Evolutionary conservation across 192 early-diverging fungal genomes (phyloP).

Genomic region (Physocladia obscura): DNA sequence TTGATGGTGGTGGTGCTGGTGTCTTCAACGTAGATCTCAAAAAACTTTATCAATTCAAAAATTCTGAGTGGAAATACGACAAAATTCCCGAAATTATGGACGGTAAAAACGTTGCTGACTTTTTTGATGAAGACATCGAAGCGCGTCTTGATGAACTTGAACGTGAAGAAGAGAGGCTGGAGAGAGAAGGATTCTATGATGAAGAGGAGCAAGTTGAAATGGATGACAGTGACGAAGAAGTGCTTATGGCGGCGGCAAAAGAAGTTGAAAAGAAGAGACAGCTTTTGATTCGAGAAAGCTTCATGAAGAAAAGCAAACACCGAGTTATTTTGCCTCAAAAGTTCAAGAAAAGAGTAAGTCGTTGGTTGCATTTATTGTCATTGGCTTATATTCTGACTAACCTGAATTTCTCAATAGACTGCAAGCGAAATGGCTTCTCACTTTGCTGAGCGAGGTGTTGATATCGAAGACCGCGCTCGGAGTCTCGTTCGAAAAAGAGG

Average conservation of each 20-base stretch:
- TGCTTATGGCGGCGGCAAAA: slow-evolving; percentile 71
- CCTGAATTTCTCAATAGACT: not conserved
- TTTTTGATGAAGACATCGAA: slow-evolving; percentile 96
- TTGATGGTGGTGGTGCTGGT: slow-evolving; percentile 88
- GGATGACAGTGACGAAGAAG: slow-evolving; percentile 78
- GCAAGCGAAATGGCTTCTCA: slow-evolving; percentile 59
- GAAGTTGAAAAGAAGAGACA: slow-evolving; percentile 85
- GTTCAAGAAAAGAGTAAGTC: slow-evolving; percentile 40
- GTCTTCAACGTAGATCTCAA: slow-evolving; percentile 95
- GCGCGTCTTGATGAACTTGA: slow-evolving; percentile 93
- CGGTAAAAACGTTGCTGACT: slow-evolving; percentile 98
- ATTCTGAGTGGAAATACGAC: slow-evolving; percentile 95
- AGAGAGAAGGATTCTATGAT: slow-evolving; percentile 90
- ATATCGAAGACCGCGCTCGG: slow-evolving; percentile 63
- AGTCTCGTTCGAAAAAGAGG: slow-evolving; percentile 70
- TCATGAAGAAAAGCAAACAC: slow-evolving; percentile 78
- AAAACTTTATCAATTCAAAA: slow-evolving; percentile 82
- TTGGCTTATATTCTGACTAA: not conserved
- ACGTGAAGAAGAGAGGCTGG: slow-evolving; percentile 92
- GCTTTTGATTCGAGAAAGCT: slow-evolving; percentile 72
- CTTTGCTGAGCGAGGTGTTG: slow-evolving; percentile 72
- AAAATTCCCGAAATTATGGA: slow-evolving; percentile 97
- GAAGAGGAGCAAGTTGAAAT: slow-evolving; percentile 59
- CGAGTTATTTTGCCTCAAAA: slow-evolving; percentile 70
- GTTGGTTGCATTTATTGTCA: not conserved